These are phyloP conservation scores for Pseudogymnoascus sp. DNA, from an alignment of 2,329 filamentous ascomycete species.

Conservation along the genomic window DNA sequence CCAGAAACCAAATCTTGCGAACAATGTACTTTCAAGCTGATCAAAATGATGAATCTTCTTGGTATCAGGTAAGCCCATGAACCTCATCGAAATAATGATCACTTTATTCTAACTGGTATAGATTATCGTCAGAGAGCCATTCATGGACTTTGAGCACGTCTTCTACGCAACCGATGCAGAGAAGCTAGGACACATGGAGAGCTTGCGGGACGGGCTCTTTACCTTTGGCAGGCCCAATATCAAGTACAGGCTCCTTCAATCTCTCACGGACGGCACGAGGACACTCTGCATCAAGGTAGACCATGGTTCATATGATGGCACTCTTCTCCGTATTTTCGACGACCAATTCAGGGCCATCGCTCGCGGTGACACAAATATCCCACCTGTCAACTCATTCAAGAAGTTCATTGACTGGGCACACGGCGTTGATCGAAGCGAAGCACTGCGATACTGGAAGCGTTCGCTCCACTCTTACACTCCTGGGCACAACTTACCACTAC, in stretches of 20 bases:
- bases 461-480: conserved; percentile 9
- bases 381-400: conserved; percentile 20
- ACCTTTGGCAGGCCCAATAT: conserved; percentile 30
- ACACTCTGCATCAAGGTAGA: conserved; percentile 31
- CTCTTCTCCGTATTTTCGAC: conserved; percentile 32
- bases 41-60: conserved; percentile 8
- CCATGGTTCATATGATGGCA: conserved; percentile 32
- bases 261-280: conserved; percentile 19
- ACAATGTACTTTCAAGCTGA: conserved; percentile 16
- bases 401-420: conserved; percentile 24
- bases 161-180: conserved; percentile 20
- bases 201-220: conserved; percentile 26
- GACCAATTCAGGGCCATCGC: conserved; percentile 28
- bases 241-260: conserved; percentile 27
- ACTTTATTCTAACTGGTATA: background rate
- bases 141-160: conserved; percentile 14
- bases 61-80: background rate
- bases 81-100: background rate
- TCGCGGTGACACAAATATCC: conserved; percentile 14
- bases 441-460: conserved; percentile 22
- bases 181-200: conserved; percentile 20
- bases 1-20: conserved; percentile 17
- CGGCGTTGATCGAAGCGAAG: conserved; percentile 15
- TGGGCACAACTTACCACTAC: background rate
- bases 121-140: conserved; percentile 19